Conservation (phyloP, 1,139 yeast species). For the Lodderomyces jiufengensis region DNA sequence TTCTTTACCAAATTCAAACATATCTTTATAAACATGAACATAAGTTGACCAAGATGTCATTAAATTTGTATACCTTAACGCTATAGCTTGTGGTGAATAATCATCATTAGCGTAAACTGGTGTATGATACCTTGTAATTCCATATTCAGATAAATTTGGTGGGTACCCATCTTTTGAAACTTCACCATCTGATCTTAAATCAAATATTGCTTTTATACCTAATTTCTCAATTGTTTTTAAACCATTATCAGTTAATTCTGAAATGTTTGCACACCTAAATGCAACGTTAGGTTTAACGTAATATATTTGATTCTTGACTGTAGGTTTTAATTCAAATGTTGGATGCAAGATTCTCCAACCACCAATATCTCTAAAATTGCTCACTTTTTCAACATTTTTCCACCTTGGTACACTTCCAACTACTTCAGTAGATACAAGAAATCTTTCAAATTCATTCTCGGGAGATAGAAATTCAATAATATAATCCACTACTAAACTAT, state of each 20-base stretch:
- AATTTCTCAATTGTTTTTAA: slow-evolving; percentile 35
- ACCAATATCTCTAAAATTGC: slow-evolving; percentile 77
- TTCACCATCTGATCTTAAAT: slow-evolving; percentile 66
- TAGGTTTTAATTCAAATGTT: slow-evolving; percentile 16
- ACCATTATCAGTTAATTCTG: slow-evolving; percentile 48
- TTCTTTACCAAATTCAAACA: slow-evolving; percentile 46
- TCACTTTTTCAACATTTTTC: slow-evolving; percentile 63
- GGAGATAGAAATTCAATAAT: slow-evolving; percentile 53
- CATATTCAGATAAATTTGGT: slow-evolving; percentile 30
- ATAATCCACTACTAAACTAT: slow-evolving; percentile 48
- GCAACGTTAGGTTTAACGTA: slow-evolving; percentile 54
- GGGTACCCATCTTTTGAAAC: slow-evolving; percentile 49
- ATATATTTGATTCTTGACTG: slow-evolving; percentile 17
- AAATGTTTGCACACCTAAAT: slow-evolving; percentile 64
- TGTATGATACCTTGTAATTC: slow-evolving; percentile 49
- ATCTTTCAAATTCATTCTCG: slow-evolving; percentile 50
- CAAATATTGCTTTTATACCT: slow-evolving; percentile 59
- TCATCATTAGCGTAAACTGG: slow-evolving; percentile 60
- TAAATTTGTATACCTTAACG: slow-evolving; percentile 52
- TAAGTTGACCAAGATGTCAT: slow-evolving; percentile 64
- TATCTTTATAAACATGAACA: slow-evolving; percentile 59
- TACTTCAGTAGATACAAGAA: slow-evolving; percentile 32
- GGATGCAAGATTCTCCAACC: slow-evolving; percentile 56
- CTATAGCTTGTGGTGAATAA: slow-evolving; percentile 65
- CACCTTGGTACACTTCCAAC: slow-evolving; percentile 50